phyloP scores from a whole-genome alignment of 2,329 filamentous ascomycete genomes.

The Fusarium equiseti region DNA sequence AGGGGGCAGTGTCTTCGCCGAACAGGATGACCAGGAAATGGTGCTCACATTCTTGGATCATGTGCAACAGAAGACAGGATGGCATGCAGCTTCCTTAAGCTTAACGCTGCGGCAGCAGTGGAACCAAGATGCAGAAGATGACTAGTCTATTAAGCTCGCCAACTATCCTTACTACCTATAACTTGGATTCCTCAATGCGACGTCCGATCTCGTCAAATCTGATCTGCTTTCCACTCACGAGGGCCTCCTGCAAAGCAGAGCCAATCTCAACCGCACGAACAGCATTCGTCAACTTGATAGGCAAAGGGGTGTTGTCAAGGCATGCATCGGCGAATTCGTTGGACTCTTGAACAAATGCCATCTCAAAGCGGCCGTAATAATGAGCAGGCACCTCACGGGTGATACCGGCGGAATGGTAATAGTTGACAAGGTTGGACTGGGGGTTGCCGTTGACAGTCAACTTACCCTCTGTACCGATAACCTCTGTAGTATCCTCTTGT shows the following conservation, averaged over 20 bases:
- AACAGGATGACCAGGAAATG: too few species aligned
- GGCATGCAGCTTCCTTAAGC: too few species aligned
- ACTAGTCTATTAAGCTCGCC: too few species aligned
- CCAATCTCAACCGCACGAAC: constrained; percentile 74
- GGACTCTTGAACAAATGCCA: constrained; percentile 73
- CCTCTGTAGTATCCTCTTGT: constrained; percentile 75
- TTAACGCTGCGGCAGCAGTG: too few species aligned
- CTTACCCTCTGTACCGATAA: constrained; percentile 76
- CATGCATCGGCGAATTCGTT: constrained; percentile 73
- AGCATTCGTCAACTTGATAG: constrained; percentile 69
- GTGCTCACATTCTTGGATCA: too few species aligned
- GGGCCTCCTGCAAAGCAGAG: constrained; percentile 68
- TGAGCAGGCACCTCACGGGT: constrained; percentile 70
- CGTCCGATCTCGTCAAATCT: constrained; percentile 64
- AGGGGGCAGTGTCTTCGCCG: too few species aligned
- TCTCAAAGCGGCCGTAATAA: constrained; percentile 73
- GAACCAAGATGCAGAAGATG: too few species aligned
- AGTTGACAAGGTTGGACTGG: constrained; percentile 66
- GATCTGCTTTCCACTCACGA: constrained; percentile 68
- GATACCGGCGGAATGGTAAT: constrained; percentile 62
- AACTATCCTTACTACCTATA: constrained; percentile 7
- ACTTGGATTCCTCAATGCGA: constrained; percentile 40
- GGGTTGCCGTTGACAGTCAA: constrained; percentile 71
- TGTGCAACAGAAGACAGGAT: too few species aligned
- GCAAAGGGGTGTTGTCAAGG: constrained; percentile 67